phyloP scores from a whole-genome alignment of 164 flowering plant genomes.

The Chimonanthus salicifolius region DNA sequence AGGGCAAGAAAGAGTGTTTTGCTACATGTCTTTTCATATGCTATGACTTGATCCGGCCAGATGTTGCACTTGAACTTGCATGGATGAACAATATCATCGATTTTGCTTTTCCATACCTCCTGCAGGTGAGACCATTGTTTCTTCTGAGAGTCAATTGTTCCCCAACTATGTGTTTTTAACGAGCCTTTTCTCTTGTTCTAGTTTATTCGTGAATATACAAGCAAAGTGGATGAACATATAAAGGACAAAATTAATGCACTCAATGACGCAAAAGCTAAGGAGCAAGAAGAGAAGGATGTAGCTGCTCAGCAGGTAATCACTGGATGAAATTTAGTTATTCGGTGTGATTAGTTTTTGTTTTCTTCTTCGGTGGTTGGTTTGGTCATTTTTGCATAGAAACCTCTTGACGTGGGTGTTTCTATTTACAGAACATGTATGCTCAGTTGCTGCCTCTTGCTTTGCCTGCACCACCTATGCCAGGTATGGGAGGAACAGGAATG shows the following conservation, averaged over 20 bases:
- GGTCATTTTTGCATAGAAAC: background rate
- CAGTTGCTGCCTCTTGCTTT: slow-evolving; percentile 95
- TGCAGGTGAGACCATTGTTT: slow-evolving; percentile 51
- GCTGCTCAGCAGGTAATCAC: slow-evolving; percentile 82
- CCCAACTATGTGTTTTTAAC: background rate
- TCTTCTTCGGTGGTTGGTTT: background rate
- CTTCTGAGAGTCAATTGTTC: background rate
- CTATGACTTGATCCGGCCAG: slow-evolving; percentile 85
- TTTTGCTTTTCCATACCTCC: slow-evolving; percentile 90
- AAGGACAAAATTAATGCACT: slow-evolving; percentile 82
- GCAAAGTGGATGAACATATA: slow-evolving; percentile 91
- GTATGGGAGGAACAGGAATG: slow-evolving; percentile 83
- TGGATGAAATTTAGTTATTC: background rate
- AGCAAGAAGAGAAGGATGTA: slow-evolving; percentile 87
- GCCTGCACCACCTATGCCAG: slow-evolving; percentile 96
- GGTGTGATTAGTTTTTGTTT: background rate
- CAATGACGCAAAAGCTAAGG: slow-evolving; percentile 81
- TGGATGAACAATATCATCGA: slow-evolving; percentile 97
- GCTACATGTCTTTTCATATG: slow-evolving; percentile 94
- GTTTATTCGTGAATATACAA: slow-evolving; percentile 86
- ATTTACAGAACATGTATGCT: slow-evolving; percentile 95
- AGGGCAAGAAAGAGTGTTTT: slow-evolving; percentile 99
- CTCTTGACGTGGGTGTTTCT: background rate
- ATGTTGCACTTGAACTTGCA: slow-evolving; percentile 93
- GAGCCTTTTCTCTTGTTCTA: slow-evolving; percentile 18